Evolutionary conservation across 768 basidiomycete species (phyloP).

Genomic region (Terana coerulea): DNA sequence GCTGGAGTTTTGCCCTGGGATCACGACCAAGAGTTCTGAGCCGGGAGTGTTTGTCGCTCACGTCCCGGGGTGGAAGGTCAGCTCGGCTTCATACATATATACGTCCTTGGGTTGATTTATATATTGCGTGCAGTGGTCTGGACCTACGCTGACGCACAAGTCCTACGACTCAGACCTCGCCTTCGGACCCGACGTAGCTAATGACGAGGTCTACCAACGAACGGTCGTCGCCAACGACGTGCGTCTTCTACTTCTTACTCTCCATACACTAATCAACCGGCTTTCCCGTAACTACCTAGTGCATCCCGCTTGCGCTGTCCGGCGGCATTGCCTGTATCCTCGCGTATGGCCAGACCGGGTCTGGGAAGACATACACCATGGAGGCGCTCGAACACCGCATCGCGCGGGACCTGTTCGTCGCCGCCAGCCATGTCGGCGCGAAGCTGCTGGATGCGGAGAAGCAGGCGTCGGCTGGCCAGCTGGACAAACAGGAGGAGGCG

Average conservation of each 20-base stretch:
- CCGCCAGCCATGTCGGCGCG: constrained; percentile 19
- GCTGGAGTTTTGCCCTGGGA: constrained; percentile 28
- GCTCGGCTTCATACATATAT: background rate
- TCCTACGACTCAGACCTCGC: constrained; percentile 31
- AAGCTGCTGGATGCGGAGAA: constrained; percentile 19
- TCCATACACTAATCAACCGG: background rate
- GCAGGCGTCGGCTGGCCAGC: background rate
- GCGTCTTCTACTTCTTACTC: constrained; percentile 6
- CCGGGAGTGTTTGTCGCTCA: constrained; percentile 31
- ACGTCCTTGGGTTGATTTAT: background rate
- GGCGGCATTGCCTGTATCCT: constrained; percentile 31
- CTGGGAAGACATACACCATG: constrained; percentile 33
- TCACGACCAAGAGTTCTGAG: constrained; percentile 27
- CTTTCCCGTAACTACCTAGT: constrained; percentile 12
- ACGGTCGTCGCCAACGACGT: constrained; percentile 30
- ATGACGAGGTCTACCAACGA: constrained; percentile 34
- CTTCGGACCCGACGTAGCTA: constrained; percentile 28
- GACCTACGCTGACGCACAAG: constrained; percentile 32
- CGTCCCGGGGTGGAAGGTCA: constrained; percentile 32
- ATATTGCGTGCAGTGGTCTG: constrained; percentile 27
- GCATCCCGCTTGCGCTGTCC: constrained; percentile 27
- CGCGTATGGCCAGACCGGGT: constrained; percentile 32
- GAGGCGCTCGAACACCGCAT: constrained; percentile 31
- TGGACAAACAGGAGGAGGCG: constrained; percentile 5
- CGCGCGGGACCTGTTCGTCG: constrained; percentile 31